These are phyloP conservation scores for Kitagawia praeruptora DNA, from an alignment of 129 eudicot species.

Conservation along the genomic window DNA sequence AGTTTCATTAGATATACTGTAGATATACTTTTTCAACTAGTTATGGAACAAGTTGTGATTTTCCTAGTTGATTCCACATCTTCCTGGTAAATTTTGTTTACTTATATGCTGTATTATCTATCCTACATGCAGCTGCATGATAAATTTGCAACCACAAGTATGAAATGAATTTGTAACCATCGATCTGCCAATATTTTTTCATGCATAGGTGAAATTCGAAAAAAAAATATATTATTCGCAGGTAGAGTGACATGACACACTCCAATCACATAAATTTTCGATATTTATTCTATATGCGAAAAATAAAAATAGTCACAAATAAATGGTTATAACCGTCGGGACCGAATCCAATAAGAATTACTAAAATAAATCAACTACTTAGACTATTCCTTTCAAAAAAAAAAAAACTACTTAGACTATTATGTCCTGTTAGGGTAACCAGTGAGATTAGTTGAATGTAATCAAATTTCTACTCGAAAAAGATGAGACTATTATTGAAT, in stretches of 20 bases:
- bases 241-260: no score
- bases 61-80: conserved; percentile 16
- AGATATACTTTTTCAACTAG: neutral
- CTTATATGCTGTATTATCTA: no score
- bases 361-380: neutral
- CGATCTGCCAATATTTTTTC: no score
- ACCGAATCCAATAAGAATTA: neutral
- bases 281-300: no score
- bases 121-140: neutral
- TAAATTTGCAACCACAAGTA: conserved; percentile 10
- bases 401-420: no score
- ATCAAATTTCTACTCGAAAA: neutral
- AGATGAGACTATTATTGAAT: neutral
- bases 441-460: neutral
- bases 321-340: no score
- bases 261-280: no score
- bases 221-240: no score
- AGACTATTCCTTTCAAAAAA: no score
- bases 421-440: neutral
- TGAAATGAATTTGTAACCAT: neutral
- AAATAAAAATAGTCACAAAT: no score
- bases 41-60: neutral
- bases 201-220: no score
- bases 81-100: conserved; percentile 12
- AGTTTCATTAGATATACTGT: conserved; percentile 30